Evolutionary conservation across 345 rosid species (phyloP), one percentile per base, ranked within the genome.

Genomic region (Dimocarpus longan): DNA sequence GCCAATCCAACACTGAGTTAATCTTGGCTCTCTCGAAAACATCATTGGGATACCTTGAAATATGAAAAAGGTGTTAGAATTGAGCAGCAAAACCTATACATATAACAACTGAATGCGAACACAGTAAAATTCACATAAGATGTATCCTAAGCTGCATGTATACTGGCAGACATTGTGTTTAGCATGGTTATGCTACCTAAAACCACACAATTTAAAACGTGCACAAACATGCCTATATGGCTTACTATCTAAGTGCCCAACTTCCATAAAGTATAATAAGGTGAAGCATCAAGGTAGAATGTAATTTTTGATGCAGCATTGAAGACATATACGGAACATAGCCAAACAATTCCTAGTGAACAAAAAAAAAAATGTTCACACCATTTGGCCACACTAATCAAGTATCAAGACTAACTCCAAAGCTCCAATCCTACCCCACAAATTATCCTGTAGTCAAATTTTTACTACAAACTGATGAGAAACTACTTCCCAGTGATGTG

Each of bases 1-100:
- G 97, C 98, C 98, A 94, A 68, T 92, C 92, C 87, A 95, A 76
- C 62, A 91, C 92, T 7, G 98, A 93, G 26, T 93, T 87, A 80
- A 95, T 84, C 90, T 86, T 91, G 73, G 93, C 97, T 84, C 95
- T 92, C 83, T 75, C 90, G 73, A 76, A 90, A 86, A 95, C 85
- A 89, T 95, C 98, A 62, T 88, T 83, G 0, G 98, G 97, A 85
- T 95, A 93, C 97, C 98, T 93, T 75, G 70, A 75, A 43, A 66
- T 60, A 70, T 21, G 42, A 74, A 65, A 42, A 60, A 66, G 9
- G 16, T 70, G 52, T 40, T 18, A 76, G 56, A 71, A 73, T 59
- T 32, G 22, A 37, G 56, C 32, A 39, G 39, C 62, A 48, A 40
- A 19, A 69, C 10, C 43, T 21, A 48, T 57, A 24, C 16, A 48